Conservation (phyloP, 1,139 yeast genomes). For the Kurtzmaniella quercitrusa region DNA sequence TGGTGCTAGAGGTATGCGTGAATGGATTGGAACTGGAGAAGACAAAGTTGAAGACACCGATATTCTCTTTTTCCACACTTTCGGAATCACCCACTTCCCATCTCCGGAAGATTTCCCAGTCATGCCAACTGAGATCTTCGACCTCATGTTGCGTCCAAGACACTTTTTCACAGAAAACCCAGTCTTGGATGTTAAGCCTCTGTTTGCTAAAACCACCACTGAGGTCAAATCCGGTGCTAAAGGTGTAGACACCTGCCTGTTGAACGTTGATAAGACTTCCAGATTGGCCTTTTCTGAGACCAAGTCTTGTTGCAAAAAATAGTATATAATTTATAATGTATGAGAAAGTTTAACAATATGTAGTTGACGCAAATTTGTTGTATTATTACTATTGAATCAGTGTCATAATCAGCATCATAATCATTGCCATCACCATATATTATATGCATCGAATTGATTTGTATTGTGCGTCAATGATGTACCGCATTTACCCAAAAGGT, state of each 20-base stretch:
- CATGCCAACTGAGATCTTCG: constrained; percentile 82
- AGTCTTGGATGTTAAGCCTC: constrained; percentile 68
- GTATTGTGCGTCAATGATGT: too few species aligned
- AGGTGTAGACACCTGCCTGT: constrained; percentile 34
- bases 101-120: constrained; percentile 88
- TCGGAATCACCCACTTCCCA: constrained; percentile 83
- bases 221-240: constrained; percentile 44
- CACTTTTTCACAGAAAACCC: constrained; percentile 77
- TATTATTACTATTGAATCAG: too few species aligned
- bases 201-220: constrained; percentile 59
- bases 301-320: constrained; percentile 20
- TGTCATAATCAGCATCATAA: too few species aligned
- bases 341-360: too few species aligned
- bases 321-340: constrained; percentile 1
- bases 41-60: constrained; percentile 66
- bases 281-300: constrained; percentile 32
- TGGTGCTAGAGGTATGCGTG: constrained; percentile 64
- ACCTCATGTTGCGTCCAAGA: constrained; percentile 71
- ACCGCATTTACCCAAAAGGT: too few species aligned
- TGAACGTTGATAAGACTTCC: constrained; percentile 38
- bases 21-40: constrained; percentile 68
- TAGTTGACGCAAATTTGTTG: too few species aligned
- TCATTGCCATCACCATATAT: too few species aligned
- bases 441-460: too few species aligned
- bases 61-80: constrained; percentile 71